A percentile compares a stretch with the other conserved stretches of the same genome.
phyloP scores from a whole-genome alignment of 805 yeast species.

The Kurtzmaniella fragi region DNA sequence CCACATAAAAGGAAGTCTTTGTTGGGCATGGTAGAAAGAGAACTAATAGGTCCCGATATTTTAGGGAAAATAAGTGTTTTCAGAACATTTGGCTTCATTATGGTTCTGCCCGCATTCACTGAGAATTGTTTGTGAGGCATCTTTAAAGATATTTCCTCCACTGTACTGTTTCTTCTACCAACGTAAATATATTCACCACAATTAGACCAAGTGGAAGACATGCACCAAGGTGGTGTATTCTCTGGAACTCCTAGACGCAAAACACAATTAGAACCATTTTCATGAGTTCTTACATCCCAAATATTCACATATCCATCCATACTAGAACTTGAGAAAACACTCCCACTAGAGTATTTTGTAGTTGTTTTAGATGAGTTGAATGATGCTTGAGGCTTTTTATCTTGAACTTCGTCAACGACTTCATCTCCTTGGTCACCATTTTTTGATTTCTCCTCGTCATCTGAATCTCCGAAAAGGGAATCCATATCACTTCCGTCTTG shows the following conservation, averaged over 20 bases:
- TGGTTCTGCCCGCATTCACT: slow-evolving; percentile 5
- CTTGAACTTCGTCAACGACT: slow-evolving; percentile 12
- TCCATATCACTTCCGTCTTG: slow-evolving; percentile 34
- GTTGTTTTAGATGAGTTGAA: slow-evolving; percentile 12
- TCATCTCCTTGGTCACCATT: slow-evolving; percentile 9
- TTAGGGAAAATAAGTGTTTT: slow-evolving; percentile 70
- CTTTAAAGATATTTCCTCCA: slow-evolving; percentile 68
- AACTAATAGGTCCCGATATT: slow-evolving; percentile 87
- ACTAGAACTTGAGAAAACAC: slow-evolving; percentile 70
- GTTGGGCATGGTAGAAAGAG: slow-evolving; percentile 76
- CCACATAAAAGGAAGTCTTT: slow-evolving; percentile 79
- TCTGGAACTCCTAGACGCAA: slow-evolving; percentile 51
- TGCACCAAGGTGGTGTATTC: slow-evolving; percentile 90
- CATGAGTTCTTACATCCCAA: slow-evolving; percentile 69
- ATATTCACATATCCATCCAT: slow-evolving; percentile 77
- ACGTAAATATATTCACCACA: slow-evolving; percentile 76
- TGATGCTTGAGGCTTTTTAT: slow-evolving; percentile 8
- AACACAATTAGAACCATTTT: slow-evolving; percentile 21
- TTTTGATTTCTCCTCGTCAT: slow-evolving; percentile 24
- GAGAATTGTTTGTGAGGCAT: slow-evolving; percentile 39
- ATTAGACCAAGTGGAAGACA: slow-evolving; percentile 81
- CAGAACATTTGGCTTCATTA: slow-evolving; percentile 42
- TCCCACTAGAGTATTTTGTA: slow-evolving; percentile 29
- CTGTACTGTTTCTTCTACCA: slow-evolving; percentile 85
- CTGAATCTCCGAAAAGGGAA: slow-evolving; percentile 44